Conservation (phyloP, 495 filamentous ascomycete genomes). For the Platismatia glauca region DNA sequence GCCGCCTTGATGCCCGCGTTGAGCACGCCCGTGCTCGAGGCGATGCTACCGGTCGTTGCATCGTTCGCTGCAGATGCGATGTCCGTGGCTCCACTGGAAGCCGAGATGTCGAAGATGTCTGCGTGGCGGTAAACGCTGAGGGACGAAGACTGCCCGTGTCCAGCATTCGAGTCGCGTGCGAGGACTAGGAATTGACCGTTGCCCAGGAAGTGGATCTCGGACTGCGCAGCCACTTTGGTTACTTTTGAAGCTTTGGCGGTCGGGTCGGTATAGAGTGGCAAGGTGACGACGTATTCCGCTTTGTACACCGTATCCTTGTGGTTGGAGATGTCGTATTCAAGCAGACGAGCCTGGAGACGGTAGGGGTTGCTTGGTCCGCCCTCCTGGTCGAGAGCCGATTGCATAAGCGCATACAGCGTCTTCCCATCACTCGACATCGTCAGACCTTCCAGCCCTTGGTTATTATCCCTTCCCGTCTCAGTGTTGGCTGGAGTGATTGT, state of each 20-base stretch:
- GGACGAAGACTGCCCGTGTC: slow-evolving; percentile 46
- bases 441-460: slow-evolving; percentile 71
- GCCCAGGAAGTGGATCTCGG: slow-evolving; percentile 60
- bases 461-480: slow-evolving; percentile 58
- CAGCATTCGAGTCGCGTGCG: slow-evolving; percentile 54
- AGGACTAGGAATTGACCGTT: slow-evolving; percentile 60
- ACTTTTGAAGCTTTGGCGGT: slow-evolving; percentile 28
- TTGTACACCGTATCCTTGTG: slow-evolving; percentile 33
- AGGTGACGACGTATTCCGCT: slow-evolving; percentile 59
- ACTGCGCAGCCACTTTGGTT: slow-evolving; percentile 54
- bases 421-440: slow-evolving; percentile 56
- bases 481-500: slow-evolving; percentile 46
- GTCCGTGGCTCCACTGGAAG: slow-evolving; percentile 47
- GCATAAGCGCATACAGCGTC: slow-evolving; percentile 57
- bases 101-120: slow-evolving; percentile 61
- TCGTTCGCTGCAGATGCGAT: slow-evolving; percentile 48
- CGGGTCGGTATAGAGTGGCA: slow-evolving; percentile 49
- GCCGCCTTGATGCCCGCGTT: slow-evolving; percentile 50
- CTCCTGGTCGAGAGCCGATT: slow-evolving; percentile 59
- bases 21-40: slow-evolving; percentile 45
- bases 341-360: slow-evolving; percentile 48
- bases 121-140: slow-evolving; percentile 60
- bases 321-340: slow-evolving; percentile 52
- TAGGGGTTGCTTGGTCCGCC: slow-evolving; percentile 49
- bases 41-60: slow-evolving; percentile 41